Base-by-base conservation (phyloP, 805 yeast species). In the Cyberlindnera maritima region DNA sequence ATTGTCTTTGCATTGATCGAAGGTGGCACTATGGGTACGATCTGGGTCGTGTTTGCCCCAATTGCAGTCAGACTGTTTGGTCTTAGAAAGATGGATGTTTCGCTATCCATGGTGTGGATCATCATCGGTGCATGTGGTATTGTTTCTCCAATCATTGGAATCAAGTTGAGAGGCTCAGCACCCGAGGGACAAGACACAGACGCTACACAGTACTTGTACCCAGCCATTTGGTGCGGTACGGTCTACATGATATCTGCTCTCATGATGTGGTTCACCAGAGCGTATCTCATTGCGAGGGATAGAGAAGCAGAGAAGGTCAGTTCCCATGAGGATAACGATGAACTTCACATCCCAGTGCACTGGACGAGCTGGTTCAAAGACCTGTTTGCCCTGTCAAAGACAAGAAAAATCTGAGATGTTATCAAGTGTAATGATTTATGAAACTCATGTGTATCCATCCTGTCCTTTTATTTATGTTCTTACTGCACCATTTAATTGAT, bases 11-110 rank as follows among this genome's bases (percentile, higher is more conserved):
- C 79, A 1, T 29, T 81, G n/a, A 50, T 81, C 4, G 70, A 66
- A 53, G 89, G 89, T 31, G 65, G 71, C 0, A 44, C 76, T 28
- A 81, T 82, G 83, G 88, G 88, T 2, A 67, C 80, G 11, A 66
- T 81, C 37, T 83, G 80, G 76, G 76, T 81, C 3, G 72, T 79
- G 2, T 53, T 75, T 49, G 75, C 82, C 1, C 72, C 85, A 3
- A 66, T 79, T 21, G 60, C 72, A 1, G 74, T 83, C 1, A 62
- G 80, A 42, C 64, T 81, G 19, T 75, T 76, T 15, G 88, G 88
- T 0, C 59, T 82, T 26, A 60, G 69, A 33, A 78, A 75, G 53
- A 61, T 81, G 58, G 75, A 75, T 36, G 74, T 77, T 15, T 62
- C 73, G 0, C 64, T 74, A 44, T 75, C 79, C 15, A 70, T 79